Base-by-base conservation (phyloP, 495 filamentous ascomycete genomes). In the Peziza echinospora region DNA sequence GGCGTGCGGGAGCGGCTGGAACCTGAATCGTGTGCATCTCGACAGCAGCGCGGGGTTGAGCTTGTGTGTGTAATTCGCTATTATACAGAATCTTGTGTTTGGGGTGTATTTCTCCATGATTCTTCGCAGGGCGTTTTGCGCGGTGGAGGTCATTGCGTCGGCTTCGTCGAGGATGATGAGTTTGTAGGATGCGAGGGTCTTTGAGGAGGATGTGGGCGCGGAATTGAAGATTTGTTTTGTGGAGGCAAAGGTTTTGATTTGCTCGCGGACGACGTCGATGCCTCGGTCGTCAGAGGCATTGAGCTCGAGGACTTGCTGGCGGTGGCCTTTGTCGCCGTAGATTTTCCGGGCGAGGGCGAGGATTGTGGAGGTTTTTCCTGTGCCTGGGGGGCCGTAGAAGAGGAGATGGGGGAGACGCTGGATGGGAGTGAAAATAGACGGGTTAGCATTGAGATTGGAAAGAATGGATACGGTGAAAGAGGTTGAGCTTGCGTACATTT, bases 91-190 rank as follows among this genome's bases (percentile, higher is more conserved):
- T 44, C 89, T 72, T 0, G 89, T 93, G 65, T 99, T 96, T 49
- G 85, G 83, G 0, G 89, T 99, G 64, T 96, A 99, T 62, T 91
- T 89, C 59, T 99, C 89, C 91, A 99, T 99, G 48, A 99, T 99
- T 39, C 89, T 67, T 51, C 89, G 76, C 23, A 99, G 70, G 0
- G 89, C 89, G 85, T 96, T 99, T 59, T 99, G 89, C 13, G 89
- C 89, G 0, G 85, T 83, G 19, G 80, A 73, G 5, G 89, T 99
- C 89, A 99, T 96, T 16, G 91, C 89, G 60, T 99, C 89, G 24
- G 89, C 89, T 64, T 99, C 89, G 64, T 99, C 89, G 21, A 99
- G 71, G 46, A 99, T 83, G 60, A 96, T 94, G 54, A 99, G 75
- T 64, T 99, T 99, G 67, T 78, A 99, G 5, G 69, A 68, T 0